A percentile compares a stretch with the other conserved stretches of the same genome.
phyloP scores from a whole-genome alignment of 2,329 filamentous ascomycete genomes.

The Chrysoporthe cubensis region DNA sequence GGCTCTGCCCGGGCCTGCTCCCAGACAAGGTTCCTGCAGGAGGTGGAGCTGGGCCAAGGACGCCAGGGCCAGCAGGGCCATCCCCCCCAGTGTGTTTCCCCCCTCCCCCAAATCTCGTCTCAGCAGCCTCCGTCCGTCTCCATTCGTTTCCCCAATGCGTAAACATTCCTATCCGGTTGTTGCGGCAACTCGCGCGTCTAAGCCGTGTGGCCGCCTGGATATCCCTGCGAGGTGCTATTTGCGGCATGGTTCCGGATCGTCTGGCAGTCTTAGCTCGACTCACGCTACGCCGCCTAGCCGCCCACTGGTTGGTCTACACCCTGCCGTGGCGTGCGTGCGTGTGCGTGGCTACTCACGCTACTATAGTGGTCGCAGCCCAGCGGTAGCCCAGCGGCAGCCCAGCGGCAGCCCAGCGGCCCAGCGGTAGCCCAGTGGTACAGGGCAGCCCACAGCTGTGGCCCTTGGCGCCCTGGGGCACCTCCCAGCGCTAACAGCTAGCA shows the following conservation, averaged over 20 bases:
- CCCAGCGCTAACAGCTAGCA: not conserved
- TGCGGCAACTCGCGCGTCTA: constrained; percentile 17
- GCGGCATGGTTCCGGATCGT: not conserved
- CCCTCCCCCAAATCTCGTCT: not conserved
- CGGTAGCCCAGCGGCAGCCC: too few species aligned
- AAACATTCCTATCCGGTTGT: constrained; percentile 18
- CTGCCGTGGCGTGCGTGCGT: too few species aligned
- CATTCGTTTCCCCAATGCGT: not conserved
- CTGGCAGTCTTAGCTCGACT: not conserved
- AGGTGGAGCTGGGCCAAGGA: not conserved
- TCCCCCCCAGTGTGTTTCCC: not conserved
- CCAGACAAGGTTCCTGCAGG: constrained; percentile 12
- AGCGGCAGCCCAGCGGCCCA: too few species aligned
- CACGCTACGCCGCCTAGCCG: too few species aligned
- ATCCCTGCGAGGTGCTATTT: not conserved
- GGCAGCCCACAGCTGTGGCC: not conserved
- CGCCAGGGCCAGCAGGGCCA: not conserved
- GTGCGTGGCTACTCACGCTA: too few species aligned
- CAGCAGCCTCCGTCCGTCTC: not conserved
- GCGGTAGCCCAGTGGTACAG: too few species aligned
- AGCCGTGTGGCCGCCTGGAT: not conserved
- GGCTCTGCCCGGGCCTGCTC: not conserved
- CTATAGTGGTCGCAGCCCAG: too few species aligned
- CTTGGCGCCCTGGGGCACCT: not conserved
- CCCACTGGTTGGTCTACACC: too few species aligned